Evolutionary conservation across 306 rosid species (phyloP), one percentile per base, ranked within the genome.

Genomic region (Astragalus glycyphyllos): DNA sequence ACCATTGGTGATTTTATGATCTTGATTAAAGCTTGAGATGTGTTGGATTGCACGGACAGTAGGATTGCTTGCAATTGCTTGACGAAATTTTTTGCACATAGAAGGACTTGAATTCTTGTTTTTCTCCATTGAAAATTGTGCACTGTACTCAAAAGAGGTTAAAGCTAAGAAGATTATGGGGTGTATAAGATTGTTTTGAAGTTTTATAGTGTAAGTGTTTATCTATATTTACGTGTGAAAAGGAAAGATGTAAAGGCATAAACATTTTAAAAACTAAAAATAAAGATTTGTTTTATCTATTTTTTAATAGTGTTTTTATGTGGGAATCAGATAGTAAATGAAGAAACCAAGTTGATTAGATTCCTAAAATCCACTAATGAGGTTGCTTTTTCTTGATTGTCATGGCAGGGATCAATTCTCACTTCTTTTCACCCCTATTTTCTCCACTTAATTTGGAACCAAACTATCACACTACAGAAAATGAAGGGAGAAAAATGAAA

Each of bases 331-430:
- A 13, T 2, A 4, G 55, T 68, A 44, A 37, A 63, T 58, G 61
- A 26, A 10, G 66, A 9, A 58, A 62, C 42, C 40, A 15, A 47
- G 4, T 11, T 16, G 69, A 65, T 61, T 58, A 63, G 81, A 82
- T 82, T 82, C 86, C 17, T 29, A 8, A 35, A 20, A 57, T 42
- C 46, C 59, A 68, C 77, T 76, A 72, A 76, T 10, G 54, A 12
- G 69, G 34, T 37, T 53, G 32, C 73, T 69, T 62, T 72, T 58
- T 48, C 58, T 62, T 71, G 59, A 14, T 82, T 79, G 59, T 56
- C 16, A 26, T 69, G 58, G 65, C 13, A 67, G 78, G 90, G 83
- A 86, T 82, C 89, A 72, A 86, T 86, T 79, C 96, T 72, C 58
- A 37, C 46, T 71, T 68, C 29, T 67, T 62, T 11, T 14, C 20